These are phyloP conservation scores for Torulaspora pretoriensis DNA, from an alignment of 1,139 yeast genomes.

Conservation along the genomic window DNA sequence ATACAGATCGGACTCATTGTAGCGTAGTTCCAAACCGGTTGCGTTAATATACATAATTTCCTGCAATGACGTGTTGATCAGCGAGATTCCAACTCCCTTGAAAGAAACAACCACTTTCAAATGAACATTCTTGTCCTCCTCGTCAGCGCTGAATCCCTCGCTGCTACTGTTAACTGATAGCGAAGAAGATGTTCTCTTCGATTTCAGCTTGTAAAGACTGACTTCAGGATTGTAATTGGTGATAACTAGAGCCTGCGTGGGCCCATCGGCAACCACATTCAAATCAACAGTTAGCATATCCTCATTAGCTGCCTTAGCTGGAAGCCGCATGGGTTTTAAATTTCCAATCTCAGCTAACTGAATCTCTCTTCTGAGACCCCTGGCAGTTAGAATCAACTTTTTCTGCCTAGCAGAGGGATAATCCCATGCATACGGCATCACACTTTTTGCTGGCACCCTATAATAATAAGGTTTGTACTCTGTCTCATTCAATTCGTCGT, in stretches of 20 bases:
- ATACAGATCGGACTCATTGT: conserved; percentile 78
- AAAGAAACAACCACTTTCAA: conserved; percentile 60
- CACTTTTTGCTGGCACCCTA: conserved; percentile 80
- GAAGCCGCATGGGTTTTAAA: conserved; percentile 77
- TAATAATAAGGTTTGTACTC: conserved; percentile 69
- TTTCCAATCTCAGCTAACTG: conserved; percentile 92
- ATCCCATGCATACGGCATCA: conserved; percentile 98
- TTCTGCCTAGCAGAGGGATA: conserved; percentile 86
- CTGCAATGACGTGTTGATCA: conserved; percentile 64
- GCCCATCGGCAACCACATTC: conserved; percentile 95
- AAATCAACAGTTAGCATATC: conserved; percentile 62
- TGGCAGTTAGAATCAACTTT: conserved; percentile 68
- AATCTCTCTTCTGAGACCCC: conserved; percentile 71
- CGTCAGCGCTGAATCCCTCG: conserved; percentile 60
- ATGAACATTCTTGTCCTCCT: conserved; percentile 63
- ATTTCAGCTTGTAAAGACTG: conserved; percentile 59
- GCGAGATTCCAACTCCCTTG: conserved; percentile 86
- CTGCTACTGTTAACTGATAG: conserved; percentile 39
- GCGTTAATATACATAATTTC: conserved; percentile 81
- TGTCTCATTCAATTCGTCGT: conserved; percentile 50
- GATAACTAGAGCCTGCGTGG: conserved; percentile 81
- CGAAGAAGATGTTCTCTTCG: conserved; percentile 22
- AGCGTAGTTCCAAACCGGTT: conserved; percentile 75
- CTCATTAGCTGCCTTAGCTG: conserved; percentile 44
- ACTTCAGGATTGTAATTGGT: conserved; percentile 75